phyloP scores from a whole-genome alignment of 331 rosid species.

The Acacia concinna region DNA sequence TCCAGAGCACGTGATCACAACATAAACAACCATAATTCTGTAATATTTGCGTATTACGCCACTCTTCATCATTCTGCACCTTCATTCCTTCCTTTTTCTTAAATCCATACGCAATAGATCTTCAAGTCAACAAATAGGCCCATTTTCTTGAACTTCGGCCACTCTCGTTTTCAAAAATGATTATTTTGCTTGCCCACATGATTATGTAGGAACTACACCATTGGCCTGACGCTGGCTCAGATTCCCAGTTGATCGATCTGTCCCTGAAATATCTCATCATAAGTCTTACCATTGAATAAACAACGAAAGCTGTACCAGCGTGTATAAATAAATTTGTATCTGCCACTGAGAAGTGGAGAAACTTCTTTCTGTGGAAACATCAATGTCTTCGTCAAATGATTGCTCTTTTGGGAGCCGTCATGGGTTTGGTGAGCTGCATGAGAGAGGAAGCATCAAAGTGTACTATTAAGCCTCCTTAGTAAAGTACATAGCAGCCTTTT shows the following conservation, averaged over 20 bases:
- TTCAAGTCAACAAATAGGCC: not conserved
- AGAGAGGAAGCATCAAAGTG: constrained; percentile 39
- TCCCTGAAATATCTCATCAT: not conserved
- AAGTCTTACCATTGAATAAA: not conserved
- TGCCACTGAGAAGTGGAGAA: not conserved
- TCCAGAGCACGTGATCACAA: not conserved
- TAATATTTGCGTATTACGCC: not conserved
- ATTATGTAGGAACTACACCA: not conserved
- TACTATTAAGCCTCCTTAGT: constrained; percentile 26
- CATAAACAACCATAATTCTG: not conserved
- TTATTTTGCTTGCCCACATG: no score
- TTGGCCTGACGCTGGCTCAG: not conserved
- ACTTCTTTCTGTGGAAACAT: constrained; percentile 37
- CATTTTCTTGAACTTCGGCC: not conserved
- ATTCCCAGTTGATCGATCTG: not conserved
- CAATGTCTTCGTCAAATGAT: constrained; percentile 35
- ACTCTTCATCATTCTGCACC: not conserved
- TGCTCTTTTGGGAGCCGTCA: constrained; percentile 37
- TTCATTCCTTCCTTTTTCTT: not conserved
- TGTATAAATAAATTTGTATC: not conserved
- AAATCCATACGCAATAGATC: not conserved
- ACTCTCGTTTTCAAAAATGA: not conserved
- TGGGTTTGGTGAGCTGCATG: constrained; percentile 48
- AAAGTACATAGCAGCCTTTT: constrained; percentile 33
- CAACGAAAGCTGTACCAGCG: not conserved